Conservation (phyloP, 208 protist species). For the Trypanosoma vivax region DNA sequence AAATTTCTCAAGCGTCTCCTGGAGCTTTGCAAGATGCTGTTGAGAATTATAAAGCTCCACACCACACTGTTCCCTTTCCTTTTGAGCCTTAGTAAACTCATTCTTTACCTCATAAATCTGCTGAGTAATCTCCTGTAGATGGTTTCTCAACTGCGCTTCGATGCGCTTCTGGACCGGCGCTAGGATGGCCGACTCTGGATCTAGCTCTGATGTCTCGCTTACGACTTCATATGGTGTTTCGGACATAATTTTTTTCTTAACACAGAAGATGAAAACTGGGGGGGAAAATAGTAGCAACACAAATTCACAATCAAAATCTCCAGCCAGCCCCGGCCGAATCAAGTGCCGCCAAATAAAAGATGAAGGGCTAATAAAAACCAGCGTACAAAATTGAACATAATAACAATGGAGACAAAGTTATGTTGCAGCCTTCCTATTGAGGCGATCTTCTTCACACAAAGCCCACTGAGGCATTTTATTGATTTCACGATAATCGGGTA, state of each 20-base stretch:
- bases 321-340: background rate
- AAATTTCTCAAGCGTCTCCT: constrained; percentile 87
- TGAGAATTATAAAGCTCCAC: constrained; percentile 94
- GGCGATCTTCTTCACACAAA: constrained; percentile 69
- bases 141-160: constrained; percentile 81
- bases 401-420: background rate
- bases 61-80: constrained; percentile 85
- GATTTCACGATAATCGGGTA: constrained; percentile 84
- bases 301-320: constrained; percentile 12
- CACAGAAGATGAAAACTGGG: background rate
- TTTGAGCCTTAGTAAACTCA: constrained; percentile 64
- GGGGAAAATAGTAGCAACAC: constrained; percentile 9
- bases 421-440: constrained; percentile 19
- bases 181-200: constrained; percentile 78
- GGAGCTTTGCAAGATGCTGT: constrained; percentile 91
- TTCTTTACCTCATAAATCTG: constrained; percentile 81
- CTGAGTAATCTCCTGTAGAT: constrained; percentile 81
- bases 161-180: constrained; percentile 83
- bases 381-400: constrained; percentile 4
- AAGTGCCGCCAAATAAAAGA: constrained; percentile 9
- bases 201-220: constrained; percentile 85
- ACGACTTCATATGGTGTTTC: constrained; percentile 54
- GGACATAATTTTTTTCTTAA: constrained; percentile 9
- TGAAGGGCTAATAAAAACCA: constrained; percentile 13
- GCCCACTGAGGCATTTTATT: constrained; percentile 88